phyloP scores from a whole-genome alignment of 75 land plant genomes.

The Pinus tabuliformis region DNA sequence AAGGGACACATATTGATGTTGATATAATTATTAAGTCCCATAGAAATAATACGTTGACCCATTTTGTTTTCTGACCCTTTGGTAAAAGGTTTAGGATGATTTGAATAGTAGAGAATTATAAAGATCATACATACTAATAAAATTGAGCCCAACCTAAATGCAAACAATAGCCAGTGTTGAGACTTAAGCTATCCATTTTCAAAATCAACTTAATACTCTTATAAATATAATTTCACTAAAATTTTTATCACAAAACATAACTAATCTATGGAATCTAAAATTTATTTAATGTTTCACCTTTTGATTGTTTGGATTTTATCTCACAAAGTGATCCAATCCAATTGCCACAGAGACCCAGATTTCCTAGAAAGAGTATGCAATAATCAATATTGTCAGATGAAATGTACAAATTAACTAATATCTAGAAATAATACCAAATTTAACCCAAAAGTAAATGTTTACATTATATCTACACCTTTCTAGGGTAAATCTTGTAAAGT shows the following conservation, averaged over 20 bases:
- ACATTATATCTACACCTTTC: constrained; percentile 44
- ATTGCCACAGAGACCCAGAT: constrained; percentile 77
- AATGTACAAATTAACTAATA: background rate
- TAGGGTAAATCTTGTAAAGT: constrained; percentile 71
- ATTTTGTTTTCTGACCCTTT: constrained; percentile 42
- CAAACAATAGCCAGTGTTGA: constrained; percentile 69
- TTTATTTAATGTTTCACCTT: constrained; percentile 25
- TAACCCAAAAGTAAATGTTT: background rate
- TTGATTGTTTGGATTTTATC: constrained; percentile 19
- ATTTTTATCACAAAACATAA: background rate
- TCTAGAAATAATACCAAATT: background rate
- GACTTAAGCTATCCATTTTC: constrained; percentile 29
- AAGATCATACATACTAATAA: constrained; percentile 54
- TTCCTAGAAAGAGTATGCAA: constrained; percentile 60
- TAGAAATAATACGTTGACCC: background rate
- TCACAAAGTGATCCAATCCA: constrained; percentile 49
- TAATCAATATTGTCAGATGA: background rate
- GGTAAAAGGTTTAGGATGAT: constrained; percentile 27
- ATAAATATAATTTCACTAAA: background rate
- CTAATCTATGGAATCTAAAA: background rate
- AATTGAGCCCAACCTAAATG: constrained; percentile 54
- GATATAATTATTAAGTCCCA: background rate
- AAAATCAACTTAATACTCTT: background rate
- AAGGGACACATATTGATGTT: background rate
- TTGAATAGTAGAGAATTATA: constrained; percentile 44